A percentile compares a stretch with the other conserved stretches of the same genome.
These are phyloP conservation scores for Alternaria hordeiaustralica DNA, from an alignment of 2,329 filamentous ascomycete genomes.

Conservation along the genomic window DNA sequence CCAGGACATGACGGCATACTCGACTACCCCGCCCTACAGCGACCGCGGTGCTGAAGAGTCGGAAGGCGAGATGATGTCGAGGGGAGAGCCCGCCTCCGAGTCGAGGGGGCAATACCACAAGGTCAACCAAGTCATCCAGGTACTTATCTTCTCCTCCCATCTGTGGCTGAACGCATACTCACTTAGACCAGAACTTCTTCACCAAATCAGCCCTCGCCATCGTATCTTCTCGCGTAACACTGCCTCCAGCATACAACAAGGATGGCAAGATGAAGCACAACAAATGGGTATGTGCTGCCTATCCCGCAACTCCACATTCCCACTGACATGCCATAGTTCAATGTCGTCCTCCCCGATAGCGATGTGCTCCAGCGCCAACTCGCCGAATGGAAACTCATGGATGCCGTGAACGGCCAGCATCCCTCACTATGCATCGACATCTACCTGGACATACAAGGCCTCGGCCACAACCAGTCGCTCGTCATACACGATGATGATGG, in stretches of 20 bases:
- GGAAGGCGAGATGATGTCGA: constrained; percentile 53
- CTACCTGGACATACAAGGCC: constrained; percentile 78
- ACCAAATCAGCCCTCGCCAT: constrained; percentile 86
- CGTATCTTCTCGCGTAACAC: constrained; percentile 77
- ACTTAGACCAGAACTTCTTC: constrained; percentile 77
- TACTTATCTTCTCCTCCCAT: constrained; percentile 50
- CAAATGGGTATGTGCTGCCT: constrained; percentile 74
- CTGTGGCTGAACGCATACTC: constrained; percentile 18
- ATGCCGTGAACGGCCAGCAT: constrained; percentile 77
- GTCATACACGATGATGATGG: constrained; percentile 88
- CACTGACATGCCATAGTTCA: constrained; percentile 69
- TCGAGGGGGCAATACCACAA: constrained; percentile 58
- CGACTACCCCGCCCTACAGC: constrained; percentile 58
- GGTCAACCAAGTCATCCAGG: constrained; percentile 92
- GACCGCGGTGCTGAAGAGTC: constrained; percentile 60
- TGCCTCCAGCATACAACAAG: constrained; percentile 64
- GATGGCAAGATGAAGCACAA: constrained; percentile 73
- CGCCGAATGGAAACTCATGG: constrained; percentile 79
- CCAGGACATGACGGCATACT: constrained; percentile 58
- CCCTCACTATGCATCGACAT: constrained; percentile 88
- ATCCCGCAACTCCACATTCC: not conserved
- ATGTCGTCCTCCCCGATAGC: constrained; percentile 91
- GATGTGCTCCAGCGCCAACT: constrained; percentile 85
- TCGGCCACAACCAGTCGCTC: constrained; percentile 84
- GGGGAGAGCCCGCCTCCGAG: constrained; percentile 37